These are phyloP conservation scores for Boletus patriciae DNA, from an alignment of 768 basidiomycete genomes.

Conservation along the genomic window DNA sequence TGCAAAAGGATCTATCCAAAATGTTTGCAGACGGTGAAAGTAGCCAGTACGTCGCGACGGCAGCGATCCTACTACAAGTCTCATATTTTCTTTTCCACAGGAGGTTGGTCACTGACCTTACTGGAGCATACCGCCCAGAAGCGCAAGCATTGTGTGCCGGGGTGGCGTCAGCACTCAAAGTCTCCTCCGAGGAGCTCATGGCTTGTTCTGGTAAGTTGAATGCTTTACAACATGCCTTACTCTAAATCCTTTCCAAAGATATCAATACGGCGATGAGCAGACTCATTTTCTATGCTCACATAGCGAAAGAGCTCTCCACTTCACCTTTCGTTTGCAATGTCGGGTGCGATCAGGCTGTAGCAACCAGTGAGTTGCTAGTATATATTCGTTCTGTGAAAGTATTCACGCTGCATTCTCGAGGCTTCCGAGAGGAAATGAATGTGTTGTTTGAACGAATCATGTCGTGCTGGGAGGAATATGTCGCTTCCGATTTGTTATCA, in stretches of 20 bases:
- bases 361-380: constrained; percentile 35
- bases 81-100: constrained; percentile 30
- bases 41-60: constrained; percentile 40
- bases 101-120: constrained; percentile 43
- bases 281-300: constrained; percentile 49
- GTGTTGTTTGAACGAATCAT: constrained; percentile 47
- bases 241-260: constrained; percentile 14
- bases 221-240: background rate
- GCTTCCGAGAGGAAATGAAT: constrained; percentile 45
- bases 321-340: constrained; percentile 45
- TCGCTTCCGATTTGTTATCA: constrained; percentile 32
- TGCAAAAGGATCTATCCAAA: constrained; percentile 59
- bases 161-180: constrained; percentile 44
- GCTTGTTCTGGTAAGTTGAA: constrained; percentile 37
- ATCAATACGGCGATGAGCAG: constrained; percentile 24
- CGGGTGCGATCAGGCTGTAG: constrained; percentile 40
- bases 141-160: constrained; percentile 48
- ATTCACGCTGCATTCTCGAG: constrained; percentile 35
- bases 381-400: background rate
- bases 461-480: constrained; percentile 52
- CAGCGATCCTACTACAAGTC: background rate
- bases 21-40: constrained; percentile 43
- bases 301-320: constrained; percentile 48
- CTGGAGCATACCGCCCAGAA: constrained; percentile 47
- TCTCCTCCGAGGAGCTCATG: constrained; percentile 33